phyloP scores from a whole-genome alignment of 805 yeast genomes.

The Candida ovalis region DNA sequence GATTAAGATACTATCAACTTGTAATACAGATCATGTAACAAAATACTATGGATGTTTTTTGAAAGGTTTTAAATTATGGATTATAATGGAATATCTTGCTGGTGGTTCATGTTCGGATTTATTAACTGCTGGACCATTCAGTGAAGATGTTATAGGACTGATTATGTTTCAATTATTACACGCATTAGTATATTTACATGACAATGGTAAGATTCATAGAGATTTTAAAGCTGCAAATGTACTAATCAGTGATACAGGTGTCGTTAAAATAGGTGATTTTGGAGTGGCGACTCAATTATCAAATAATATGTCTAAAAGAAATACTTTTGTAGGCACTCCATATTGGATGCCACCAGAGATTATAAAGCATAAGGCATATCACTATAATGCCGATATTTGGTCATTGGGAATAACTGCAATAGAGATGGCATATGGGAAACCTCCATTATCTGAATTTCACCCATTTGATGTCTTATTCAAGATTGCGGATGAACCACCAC shows the following conservation, averaged over 20 bases:
- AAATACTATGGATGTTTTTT: slow-evolving; percentile 69
- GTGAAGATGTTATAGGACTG: slow-evolving; percentile 50
- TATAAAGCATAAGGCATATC: slow-evolving; percentile 49
- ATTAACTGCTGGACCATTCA: slow-evolving; percentile 54
- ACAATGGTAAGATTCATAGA: slow-evolving; percentile 77
- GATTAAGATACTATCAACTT: slow-evolving; percentile 63
- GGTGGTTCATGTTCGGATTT: slow-evolving; percentile 75
- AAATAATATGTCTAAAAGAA: slow-evolving; percentile 48
- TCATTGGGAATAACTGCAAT: slow-evolving; percentile 75
- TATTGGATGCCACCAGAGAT: slow-evolving; percentile 68
- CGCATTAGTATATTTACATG: slow-evolving; percentile 66
- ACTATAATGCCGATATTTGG: slow-evolving; percentile 78
- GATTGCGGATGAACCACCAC: slow-evolving; percentile 48
- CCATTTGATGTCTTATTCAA: slow-evolving; percentile 53
- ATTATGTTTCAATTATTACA: slow-evolving; percentile 52
- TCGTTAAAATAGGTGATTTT: slow-evolving; percentile 88
- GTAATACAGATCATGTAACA: slow-evolving; percentile 60
- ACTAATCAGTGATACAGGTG: slow-evolving; percentile 62
- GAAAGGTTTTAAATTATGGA: slow-evolving; percentile 68
- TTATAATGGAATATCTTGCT: slow-evolving; percentile 75
- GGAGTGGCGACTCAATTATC: slow-evolving; percentile 85
- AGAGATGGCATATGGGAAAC: slow-evolving; percentile 68
- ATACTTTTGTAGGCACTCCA: slow-evolving; percentile 58
- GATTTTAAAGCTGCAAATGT: slow-evolving; percentile 95
- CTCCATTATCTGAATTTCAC: slow-evolving; percentile 56